phyloP scores from a whole-genome alignment of 2,329 filamentous ascomycete species.

The Talaromyces sp. region DNA sequence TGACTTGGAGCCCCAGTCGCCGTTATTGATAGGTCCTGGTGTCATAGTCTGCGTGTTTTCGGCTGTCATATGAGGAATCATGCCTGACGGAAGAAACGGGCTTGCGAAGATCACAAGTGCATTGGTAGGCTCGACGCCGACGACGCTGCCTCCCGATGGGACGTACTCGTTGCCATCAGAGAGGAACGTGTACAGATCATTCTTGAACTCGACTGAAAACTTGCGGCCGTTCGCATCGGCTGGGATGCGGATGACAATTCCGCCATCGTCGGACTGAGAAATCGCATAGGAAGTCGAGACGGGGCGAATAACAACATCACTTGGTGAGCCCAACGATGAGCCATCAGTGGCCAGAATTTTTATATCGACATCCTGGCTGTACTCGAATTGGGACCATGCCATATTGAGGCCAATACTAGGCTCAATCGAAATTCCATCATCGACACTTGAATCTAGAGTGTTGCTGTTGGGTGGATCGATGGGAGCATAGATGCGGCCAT shows the following conservation, averaged over 20 bases:
- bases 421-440: constrained; percentile 36
- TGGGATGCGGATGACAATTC: constrained; percentile 1
- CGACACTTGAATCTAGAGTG: constrained; percentile 3
- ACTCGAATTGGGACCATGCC: constrained; percentile 34
- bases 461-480: constrained; percentile 14
- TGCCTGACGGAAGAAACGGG: background rate
- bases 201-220: constrained; percentile 12
- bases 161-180: background rate
- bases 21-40: constrained; percentile 27
- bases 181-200: constrained; percentile 2
- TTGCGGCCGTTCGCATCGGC: background rate
- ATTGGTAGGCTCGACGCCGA: background rate
- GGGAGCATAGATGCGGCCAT: background rate
- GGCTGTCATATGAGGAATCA: background rate
- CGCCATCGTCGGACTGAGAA: background rate
- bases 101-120: constrained; percentile 12
- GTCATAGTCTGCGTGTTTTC: constrained; percentile 18
- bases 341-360: background rate
- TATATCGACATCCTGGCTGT: background rate
- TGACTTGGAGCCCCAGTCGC: constrained; percentile 22
- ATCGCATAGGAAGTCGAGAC: background rate
- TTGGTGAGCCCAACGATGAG: background rate
- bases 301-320: constrained; percentile 22
- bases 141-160: background rate
- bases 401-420: constrained; percentile 33